Evolutionary conservation across 2,329 filamentous ascomycete genomes (phyloP).

Genomic region (Sporothrix euskadiensis): DNA sequence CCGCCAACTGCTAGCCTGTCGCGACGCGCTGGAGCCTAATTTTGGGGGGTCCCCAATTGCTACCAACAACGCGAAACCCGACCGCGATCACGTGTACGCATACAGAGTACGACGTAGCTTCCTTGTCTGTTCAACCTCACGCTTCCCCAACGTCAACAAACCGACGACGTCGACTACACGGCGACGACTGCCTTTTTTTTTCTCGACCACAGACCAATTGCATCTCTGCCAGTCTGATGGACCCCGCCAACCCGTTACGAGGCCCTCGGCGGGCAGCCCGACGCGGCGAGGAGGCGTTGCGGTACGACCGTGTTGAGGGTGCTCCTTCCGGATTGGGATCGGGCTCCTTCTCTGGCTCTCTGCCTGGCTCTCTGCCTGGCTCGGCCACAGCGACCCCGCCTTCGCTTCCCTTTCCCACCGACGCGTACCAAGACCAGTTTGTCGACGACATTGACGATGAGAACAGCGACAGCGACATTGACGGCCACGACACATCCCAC

Average conservation of each 20-base stretch:
- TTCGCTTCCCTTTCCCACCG: neutral
- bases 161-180: neutral
- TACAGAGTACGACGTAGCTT: neutral
- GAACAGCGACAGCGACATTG: neutral
- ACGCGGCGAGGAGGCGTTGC: conserved; percentile 25
- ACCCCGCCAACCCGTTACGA: conserved; percentile 29
- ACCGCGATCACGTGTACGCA: conserved; percentile 31
- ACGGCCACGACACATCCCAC: neutral
- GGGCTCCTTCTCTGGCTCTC: neutral
- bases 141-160: conserved; percentile 13
- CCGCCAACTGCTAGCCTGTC: neutral
- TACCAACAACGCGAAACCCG: conserved; percentile 31
- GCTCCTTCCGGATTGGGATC: neutral
- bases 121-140: neutral
- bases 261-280: conserved; percentile 28
- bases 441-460: neutral
- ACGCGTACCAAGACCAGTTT: neutral
- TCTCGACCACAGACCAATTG: neutral
- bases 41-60: neutral
- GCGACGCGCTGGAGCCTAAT: conserved; percentile 31
- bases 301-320: conserved; percentile 2
- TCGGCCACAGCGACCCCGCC: neutral
- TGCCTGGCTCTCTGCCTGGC: neutral
- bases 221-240: conserved; percentile 17
- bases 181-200: neutral